phyloP scores from a whole-genome alignment of 805 yeast genomes.

The Metschnikowia gruessii region DNA sequence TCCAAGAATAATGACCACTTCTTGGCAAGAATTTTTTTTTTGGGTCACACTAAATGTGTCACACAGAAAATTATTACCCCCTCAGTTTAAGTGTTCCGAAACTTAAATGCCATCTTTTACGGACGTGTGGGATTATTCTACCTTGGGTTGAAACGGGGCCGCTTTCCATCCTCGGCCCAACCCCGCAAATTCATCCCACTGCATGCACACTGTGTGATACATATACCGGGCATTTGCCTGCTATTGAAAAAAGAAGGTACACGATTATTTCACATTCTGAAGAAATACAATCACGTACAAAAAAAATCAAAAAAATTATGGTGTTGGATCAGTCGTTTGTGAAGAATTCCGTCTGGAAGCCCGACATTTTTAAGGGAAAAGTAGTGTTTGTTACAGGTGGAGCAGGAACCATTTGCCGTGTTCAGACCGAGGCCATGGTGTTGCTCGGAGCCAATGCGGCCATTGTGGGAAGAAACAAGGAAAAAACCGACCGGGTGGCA shows the following conservation, averaged over 20 bases:
- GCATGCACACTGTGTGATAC: constrained; percentile 3
- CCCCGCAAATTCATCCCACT: constrained; percentile 14
- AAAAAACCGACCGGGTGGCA: constrained; percentile 26
- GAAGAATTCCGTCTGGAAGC: constrained; percentile 24
- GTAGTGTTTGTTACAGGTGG: constrained; percentile 34
- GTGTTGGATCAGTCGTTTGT: constrained; percentile 22
- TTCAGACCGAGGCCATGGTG: constrained; percentile 29
- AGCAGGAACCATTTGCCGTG: constrained; percentile 30
- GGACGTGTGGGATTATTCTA: no score
- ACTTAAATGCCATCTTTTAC: no score
- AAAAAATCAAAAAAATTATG: constrained; percentile 7
- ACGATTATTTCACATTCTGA: not conserved
- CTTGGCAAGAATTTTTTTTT: no score
- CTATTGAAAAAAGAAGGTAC: not conserved
- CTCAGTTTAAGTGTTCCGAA: no score
- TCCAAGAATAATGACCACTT: no score
- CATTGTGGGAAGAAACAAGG: constrained; percentile 27
- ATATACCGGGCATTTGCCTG: not conserved
- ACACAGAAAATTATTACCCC: no score
- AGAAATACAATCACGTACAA: no score
- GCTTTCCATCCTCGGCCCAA: constrained; percentile 16
- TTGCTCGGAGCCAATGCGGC: constrained; percentile 31
- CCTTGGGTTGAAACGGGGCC: no score
- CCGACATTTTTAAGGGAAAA: constrained; percentile 28
- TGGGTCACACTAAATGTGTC: no score